Percentiles rank a stretch among this genome's conserved stretches.
Evolutionary conservation across 1,284 basidiomycete species (phyloP).

Genomic region (Cryptococcus neoformans): DNA sequence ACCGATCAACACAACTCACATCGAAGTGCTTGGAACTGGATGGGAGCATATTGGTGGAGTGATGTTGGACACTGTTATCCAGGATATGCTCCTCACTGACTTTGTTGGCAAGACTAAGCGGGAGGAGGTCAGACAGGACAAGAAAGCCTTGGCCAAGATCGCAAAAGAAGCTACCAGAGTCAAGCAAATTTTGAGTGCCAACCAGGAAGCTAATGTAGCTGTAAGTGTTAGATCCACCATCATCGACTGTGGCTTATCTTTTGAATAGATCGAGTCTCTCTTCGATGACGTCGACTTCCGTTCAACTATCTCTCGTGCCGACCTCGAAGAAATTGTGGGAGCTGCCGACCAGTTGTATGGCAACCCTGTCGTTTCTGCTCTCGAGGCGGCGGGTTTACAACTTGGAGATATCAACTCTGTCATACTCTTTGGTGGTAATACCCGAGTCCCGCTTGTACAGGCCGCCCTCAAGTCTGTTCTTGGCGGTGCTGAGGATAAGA

Average conservation of each 20-base stretch:
- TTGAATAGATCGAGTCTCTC: slow-evolving; percentile 71
- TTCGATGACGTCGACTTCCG: slow-evolving; percentile 90
- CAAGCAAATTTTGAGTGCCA: slow-evolving; percentile 92
- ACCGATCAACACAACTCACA: slow-evolving; percentile 61
- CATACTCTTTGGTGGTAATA: slow-evolving; percentile 84
- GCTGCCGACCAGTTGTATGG: slow-evolving; percentile 55
- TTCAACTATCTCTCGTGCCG: slow-evolving; percentile 67
- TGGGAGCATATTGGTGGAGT: slow-evolving; percentile 78
- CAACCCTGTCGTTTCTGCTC: slow-evolving; percentile 72
- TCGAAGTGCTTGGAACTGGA: slow-evolving; percentile 73
- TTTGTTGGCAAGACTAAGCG: slow-evolving; percentile 61
- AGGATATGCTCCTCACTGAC: slow-evolving; percentile 72
- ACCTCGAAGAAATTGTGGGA: slow-evolving; percentile 75
- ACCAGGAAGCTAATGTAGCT: slow-evolving; percentile 68
- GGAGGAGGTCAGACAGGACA: slow-evolving; percentile 54
- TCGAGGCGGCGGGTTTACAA: slow-evolving; percentile 65
- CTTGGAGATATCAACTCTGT: slow-evolving; percentile 74
- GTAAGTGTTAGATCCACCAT: slow-evolving; percentile 52
- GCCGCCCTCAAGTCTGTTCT: slow-evolving; percentile 69
- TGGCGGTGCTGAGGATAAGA: slow-evolving; percentile 68
- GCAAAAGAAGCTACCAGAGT: slow-evolving; percentile 90
- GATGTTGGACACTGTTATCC: slow-evolving; percentile 76
- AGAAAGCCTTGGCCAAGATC: slow-evolving; percentile 85
- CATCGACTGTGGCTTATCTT: neutral
- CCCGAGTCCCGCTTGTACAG: slow-evolving; percentile 90